These are phyloP conservation scores for Prunella vulgaris DNA, from an alignment of 257 asterid species.

Conservation along the genomic window DNA sequence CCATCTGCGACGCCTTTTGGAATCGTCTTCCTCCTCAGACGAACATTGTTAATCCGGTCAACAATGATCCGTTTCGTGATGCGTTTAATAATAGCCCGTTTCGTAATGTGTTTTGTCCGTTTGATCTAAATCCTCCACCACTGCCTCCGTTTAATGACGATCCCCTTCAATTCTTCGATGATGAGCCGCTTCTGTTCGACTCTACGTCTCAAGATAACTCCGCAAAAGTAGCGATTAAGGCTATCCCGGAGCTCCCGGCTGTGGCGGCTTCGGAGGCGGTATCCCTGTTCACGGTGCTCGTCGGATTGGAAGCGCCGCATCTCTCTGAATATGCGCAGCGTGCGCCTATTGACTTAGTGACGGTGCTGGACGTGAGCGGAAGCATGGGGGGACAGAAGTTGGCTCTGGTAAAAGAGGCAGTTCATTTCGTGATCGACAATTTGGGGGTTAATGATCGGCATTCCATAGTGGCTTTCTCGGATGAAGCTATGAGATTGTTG, in stretches of 20 bases:
- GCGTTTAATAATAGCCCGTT: not conserved
- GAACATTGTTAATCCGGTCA: not conserved
- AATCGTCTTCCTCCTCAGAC: not conserved
- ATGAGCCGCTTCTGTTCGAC: conserved; percentile 22
- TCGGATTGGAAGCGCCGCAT: conserved; percentile 25
- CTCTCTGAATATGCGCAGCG: conserved; percentile 6
- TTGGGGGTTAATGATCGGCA: conserved; percentile 19
- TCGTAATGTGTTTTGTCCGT: too few species aligned
- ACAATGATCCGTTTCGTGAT: not conserved
- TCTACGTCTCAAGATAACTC: not conserved
- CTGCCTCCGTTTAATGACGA: not conserved
- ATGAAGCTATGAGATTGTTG: conserved; percentile 21
- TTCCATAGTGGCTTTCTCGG: conserved; percentile 16
- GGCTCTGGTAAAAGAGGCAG: conserved; percentile 26
- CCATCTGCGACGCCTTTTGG: conserved; percentile 25
- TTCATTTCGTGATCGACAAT: conserved; percentile 20
- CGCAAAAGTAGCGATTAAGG: conserved; percentile 2
- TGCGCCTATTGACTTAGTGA: conserved; percentile 32
- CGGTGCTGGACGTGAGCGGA: conserved; percentile 32
- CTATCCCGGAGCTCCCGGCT: conserved; percentile 26
- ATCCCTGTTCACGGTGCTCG: conserved; percentile 23
- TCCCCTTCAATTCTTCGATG: conserved; percentile 14
- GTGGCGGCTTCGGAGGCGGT: conserved; percentile 24
- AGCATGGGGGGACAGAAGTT: conserved; percentile 26
- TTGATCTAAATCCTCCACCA: not conserved